A percentile compares a stretch with the other conserved stretches of the same genome.
Evolutionary conservation across 2,329 filamentous ascomycete species (phyloP).

Genomic region (Colletotrichum tropicale): DNA sequence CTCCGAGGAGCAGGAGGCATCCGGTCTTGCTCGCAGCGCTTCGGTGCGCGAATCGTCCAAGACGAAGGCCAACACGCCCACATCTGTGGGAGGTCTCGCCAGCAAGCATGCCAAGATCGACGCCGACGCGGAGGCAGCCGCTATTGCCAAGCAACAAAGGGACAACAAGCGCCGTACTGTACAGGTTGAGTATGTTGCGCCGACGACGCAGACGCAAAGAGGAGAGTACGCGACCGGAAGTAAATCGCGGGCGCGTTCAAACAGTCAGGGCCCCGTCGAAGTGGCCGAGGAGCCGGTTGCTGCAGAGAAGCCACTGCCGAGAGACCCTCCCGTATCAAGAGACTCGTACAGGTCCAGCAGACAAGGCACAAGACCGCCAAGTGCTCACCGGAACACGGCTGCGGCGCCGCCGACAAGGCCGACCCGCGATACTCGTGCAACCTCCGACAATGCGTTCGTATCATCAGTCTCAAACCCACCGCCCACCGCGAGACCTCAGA

Average conservation of each 20-base stretch:
- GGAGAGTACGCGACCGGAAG: conserved; percentile 47
- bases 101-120: conserved; percentile 80
- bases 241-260: conserved; percentile 48
- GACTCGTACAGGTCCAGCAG: conserved; percentile 45
- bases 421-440: conserved; percentile 55
- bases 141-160: conserved; percentile 68
- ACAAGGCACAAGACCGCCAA: conserved; percentile 48
- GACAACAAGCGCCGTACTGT: conserved; percentile 94
- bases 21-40: conserved; percentile 65
- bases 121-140: conserved; percentile 59
- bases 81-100: conserved; percentile 65
- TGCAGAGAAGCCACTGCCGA: conserved; percentile 64
- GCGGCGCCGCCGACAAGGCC: conserved; percentile 44
- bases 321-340: conserved; percentile 55
- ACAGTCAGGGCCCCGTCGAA: conserved; percentile 57
- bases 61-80: conserved; percentile 56
- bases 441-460: conserved; percentile 60
- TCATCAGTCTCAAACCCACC: conserved; percentile 50
- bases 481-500: conserved; percentile 69
- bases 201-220: conserved; percentile 82
- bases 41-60: conserved; percentile 90
- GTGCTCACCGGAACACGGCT: conserved; percentile 46
- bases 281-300: conserved; percentile 32
- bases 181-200: conserved; percentile 96
- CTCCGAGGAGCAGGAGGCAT: conserved; percentile 57